Evolutionary conservation across 352 stramenopile species (phyloP), one percentile per base, ranked within the genome.

Genomic region (Globisporangium polare): DNA sequence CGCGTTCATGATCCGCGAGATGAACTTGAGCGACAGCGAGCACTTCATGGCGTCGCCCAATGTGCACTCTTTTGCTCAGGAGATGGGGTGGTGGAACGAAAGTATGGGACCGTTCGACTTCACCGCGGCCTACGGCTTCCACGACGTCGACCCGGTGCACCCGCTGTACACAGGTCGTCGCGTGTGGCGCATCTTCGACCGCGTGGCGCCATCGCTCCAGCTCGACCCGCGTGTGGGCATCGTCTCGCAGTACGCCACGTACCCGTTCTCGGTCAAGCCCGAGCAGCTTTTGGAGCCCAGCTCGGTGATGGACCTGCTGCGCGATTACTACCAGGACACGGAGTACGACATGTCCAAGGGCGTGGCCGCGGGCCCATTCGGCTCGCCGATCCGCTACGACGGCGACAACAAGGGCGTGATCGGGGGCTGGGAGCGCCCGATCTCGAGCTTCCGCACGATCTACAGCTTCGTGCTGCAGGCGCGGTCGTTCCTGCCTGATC

Each of bases 1-100:
- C 65, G 89, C 86, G 57, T 98, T 98, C 66, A 80, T 89, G 56
- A 98, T 98, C 66, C 87, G 93, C 53, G 73, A 95, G 24, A 82
- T 98, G 13, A 71, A 95, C 62, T 54, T 90, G 18, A 68, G 65
- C 37, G 67, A 98, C 58, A 74, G 72, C 0, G 79, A 96, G 53
- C 82, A 80, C 60, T 98, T 96, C 67, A 66, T 98, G 56, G 93
- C 90, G 58, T 97, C 89, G 15, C 52, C 63, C 18, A 98, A 96
- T 60, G 76, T 98, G n/a, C 72, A 83, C 18, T 77, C 75, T 47
- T 82, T 98, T 20, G 92, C 92, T 0, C 58, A 84, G 61, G 75
- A 92, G 7, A 93, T 93, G 73, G 78, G 86, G 46, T 97, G 88
- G 87, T 97, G 87, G 81, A 66, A 92, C n/a, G 52, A 74, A 22